Evolutionary conservation across 805 yeast species (phyloP), one percentile per base, ranked within the genome.

Genomic region (Starmerella ratchasimensis): DNA sequence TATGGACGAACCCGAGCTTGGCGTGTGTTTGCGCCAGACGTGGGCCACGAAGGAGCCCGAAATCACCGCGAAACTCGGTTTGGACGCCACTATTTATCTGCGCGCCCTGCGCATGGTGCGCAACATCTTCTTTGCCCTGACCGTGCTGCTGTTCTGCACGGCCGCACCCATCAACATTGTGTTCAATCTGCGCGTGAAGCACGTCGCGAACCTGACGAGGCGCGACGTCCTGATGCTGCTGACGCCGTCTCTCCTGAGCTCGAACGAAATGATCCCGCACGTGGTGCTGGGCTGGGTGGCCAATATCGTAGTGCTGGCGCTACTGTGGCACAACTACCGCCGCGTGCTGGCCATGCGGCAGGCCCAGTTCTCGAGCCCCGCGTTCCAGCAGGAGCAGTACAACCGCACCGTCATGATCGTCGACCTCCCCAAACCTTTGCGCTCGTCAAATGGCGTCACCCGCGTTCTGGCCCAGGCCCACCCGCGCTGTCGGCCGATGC

Each of bases 141-240:
- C 64, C 2, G 19, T 59, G 11, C 18, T 60, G 5, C 55, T 56
- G 3, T 53, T 60, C 33, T 44, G 52, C 2, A 48, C 56, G 2
- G 59, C 56, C 6, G 54, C 60, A 3, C 65, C 65, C 9, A 44
- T 61, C 38, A 60, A 60, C 34, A 55, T 60, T 27, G 42, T 43
- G 13, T 58, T 43, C 47, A 59, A 61, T 30, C 37, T 53, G 36
- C 37, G 43, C 20, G 29, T 34, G 16, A 42, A 48, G 14, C 19
- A 43, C 11, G 45, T 49, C n/a, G 44, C 49, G 11, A 42, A 46
- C 3, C 46, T 56, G 14, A 39, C 53, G 13, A 43, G 45, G 16
- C 34, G 50, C 7, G 60, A 59, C 32, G 57, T 60, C 5, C 53
- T 60, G 34, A 37, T 57, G 14, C 45, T 58, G 10, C 51, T 59